Conservation (phyloP, 768 basidiomycete genomes). For the Wakefieldia striispora region DNA sequence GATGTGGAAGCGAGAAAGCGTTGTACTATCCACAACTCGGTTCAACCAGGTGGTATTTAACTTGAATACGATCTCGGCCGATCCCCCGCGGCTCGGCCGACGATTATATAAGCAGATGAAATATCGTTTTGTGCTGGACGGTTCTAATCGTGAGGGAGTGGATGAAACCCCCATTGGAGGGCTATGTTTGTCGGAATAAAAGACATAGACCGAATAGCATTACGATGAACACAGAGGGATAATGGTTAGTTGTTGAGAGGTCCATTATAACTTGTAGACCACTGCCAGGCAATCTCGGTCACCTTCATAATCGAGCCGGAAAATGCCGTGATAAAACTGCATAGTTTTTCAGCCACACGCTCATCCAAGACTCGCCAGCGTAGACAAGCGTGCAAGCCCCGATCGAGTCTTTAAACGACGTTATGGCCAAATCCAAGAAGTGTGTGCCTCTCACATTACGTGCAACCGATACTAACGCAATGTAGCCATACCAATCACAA, state of each 20-base stretch:
- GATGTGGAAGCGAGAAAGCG: conserved; percentile 4
- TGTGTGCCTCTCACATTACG: conserved; percentile 35
- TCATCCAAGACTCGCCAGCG: no score
- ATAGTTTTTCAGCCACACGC: conserved; percentile 36
- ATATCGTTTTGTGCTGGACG: no score
- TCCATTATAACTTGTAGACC: no score
- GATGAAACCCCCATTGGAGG: no score
- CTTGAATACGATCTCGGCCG: conserved; percentile 12
- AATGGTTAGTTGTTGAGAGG: no score
- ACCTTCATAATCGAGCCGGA: conserved; percentile 18
- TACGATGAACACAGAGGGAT: no score
- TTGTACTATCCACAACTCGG: neutral
- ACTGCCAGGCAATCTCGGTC: no score
- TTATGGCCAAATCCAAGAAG: conserved; percentile 99
- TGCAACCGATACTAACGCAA: conserved; percentile 14
- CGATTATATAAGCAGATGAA: neutral
- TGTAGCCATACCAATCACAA: conserved; percentile 90
- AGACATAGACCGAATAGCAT: no score
- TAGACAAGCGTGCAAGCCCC: conserved; percentile 1
- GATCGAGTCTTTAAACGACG: conserved; percentile 23
- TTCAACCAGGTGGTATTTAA: conserved; percentile 3
- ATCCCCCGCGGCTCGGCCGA: conserved; percentile 14
- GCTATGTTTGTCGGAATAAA: no score
- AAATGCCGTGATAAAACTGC: conserved; percentile 23
- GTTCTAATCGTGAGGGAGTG: no score